Conservation (phyloP, 805 yeast genomes). For the Candida vaughaniae region DNA sequence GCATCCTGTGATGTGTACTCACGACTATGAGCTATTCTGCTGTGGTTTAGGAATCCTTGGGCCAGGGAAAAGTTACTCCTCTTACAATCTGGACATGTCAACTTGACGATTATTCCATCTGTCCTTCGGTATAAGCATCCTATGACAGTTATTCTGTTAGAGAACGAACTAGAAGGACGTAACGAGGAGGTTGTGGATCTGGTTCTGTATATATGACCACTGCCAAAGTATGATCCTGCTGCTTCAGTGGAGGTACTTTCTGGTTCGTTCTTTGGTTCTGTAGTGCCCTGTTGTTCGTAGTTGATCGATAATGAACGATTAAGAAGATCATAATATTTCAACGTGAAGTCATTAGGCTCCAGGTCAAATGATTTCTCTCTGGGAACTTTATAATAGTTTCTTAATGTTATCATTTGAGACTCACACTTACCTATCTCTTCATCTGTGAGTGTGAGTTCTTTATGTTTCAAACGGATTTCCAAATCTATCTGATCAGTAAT, state of each 20-base stretch:
- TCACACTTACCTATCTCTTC: conserved; percentile 58
- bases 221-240: background rate
- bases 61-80: conserved; percentile 73
- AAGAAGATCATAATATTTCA: conserved; percentile 39
- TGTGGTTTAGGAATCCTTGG: conserved; percentile 78
- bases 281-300: conserved; percentile 15
- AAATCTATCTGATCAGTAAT: conserved; percentile 52
- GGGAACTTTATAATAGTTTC: conserved; percentile 45
- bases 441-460: conserved; percentile 50
- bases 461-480: conserved; percentile 59
- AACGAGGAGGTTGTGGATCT: conserved; percentile 53
- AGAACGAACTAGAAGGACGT: conserved; percentile 33
- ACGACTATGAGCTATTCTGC: conserved; percentile 69
- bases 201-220: conserved; percentile 40
- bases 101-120: conserved; percentile 67
- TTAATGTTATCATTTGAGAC: conserved; percentile 53
- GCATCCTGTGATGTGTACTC: conserved; percentile 71
- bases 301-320: conserved; percentile 32
- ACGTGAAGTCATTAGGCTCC: conserved; percentile 47
- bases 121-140: conserved; percentile 63
- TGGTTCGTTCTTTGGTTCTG: background rate
- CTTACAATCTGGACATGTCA: conserved; percentile 67
- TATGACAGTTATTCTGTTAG: conserved; percentile 11
- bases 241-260: background rate
- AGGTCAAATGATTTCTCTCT: conserved; percentile 36